Evolutionary conservation across 805 yeast species (phyloP).

Genomic region (Sporopachydermia lactativora): DNA sequence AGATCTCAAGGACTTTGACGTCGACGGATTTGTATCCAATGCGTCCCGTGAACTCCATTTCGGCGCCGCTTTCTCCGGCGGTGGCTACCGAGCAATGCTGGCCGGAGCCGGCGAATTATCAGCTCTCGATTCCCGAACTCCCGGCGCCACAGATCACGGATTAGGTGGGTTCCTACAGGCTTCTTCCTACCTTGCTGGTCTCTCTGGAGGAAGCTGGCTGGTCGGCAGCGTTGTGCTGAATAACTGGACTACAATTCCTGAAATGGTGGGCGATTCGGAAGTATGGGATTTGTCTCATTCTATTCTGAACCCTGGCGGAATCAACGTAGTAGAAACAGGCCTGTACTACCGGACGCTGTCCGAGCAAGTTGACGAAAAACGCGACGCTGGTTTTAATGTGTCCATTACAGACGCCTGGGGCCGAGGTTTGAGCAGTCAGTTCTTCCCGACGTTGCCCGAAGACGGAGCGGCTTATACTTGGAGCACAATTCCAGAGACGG

Average conservation of each 20-base stretch:
- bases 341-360: constrained; percentile 29
- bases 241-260: constrained; percentile 60
- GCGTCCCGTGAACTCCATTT: constrained; percentile 16
- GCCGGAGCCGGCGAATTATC: constrained; percentile 74
- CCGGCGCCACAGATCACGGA: constrained; percentile 36
- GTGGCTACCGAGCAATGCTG: constrained; percentile 85
- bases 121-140: constrained; percentile 65
- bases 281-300: constrained; percentile 60
- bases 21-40: constrained; percentile 18
- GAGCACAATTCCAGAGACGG: constrained; percentile 42
- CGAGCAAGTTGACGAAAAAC: constrained; percentile 37
- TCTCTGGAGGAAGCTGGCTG: constrained; percentile 81
- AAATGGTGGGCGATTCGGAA: constrained; percentile 29
- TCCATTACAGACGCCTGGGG: constrained; percentile 74
- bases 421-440: constrained; percentile 56
- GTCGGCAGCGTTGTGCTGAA: constrained; percentile 54
- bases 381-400: constrained; percentile 52
- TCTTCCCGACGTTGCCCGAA: constrained; percentile 44
- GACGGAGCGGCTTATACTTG: constrained; percentile 53
- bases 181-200: constrained; percentile 57
- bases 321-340: constrained; percentile 36
- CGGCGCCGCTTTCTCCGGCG: constrained; percentile 56
- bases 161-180: constrained; percentile 66
- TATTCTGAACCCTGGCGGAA: constrained; percentile 49
- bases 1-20: constrained; percentile 34